phyloP scores from a whole-genome alignment of 805 yeast genomes.

The Cephaloascus fragrans region DNA sequence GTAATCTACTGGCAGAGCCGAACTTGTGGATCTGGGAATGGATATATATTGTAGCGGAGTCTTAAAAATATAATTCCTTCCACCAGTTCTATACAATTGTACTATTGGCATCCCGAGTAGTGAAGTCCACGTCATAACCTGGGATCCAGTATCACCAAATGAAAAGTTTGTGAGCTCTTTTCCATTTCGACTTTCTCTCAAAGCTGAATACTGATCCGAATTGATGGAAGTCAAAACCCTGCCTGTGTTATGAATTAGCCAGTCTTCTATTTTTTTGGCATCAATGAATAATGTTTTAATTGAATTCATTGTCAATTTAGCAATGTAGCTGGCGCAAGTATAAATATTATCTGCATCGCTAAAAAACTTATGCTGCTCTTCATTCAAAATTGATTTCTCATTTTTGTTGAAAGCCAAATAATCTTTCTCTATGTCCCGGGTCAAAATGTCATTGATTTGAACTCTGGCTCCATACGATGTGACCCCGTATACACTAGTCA shows the following conservation, averaged over 20 bases:
- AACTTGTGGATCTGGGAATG: conserved; percentile 9
- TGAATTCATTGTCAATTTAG: conserved; percentile 13
- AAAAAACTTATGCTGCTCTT: not conserved
- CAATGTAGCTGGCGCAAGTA: conserved; percentile 8
- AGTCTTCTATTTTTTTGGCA: conserved; percentile 22
- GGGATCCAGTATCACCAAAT: conserved; percentile 8
- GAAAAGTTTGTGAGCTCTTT: not conserved
- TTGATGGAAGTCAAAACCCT: conserved; percentile 19
- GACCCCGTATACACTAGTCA: conserved; percentile 37
- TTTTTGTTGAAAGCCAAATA: conserved; percentile 4
- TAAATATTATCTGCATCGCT: not conserved
- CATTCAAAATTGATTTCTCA: conserved; percentile 1
- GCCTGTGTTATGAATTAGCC: conserved; percentile 21
- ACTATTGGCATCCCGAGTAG: conserved; percentile 29
- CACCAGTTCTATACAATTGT: conserved; percentile 20
- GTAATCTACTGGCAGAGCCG: conserved; percentile 14
- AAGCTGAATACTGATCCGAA: conserved; percentile 1
- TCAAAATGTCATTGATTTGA: conserved; percentile 18
- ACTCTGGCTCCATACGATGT: conserved; percentile 23
- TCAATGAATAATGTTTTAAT: conserved; percentile 20
- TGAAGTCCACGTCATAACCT: conserved; percentile 33
- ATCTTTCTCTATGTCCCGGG: conserved; percentile 11
- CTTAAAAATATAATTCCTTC: conserved; percentile 3
- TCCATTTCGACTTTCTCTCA: conserved; percentile 4
- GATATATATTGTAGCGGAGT: conserved; percentile 6